Conservation (phyloP, 495 filamentous ascomycete genomes). For the Penicillium ochrochloron region DNA sequence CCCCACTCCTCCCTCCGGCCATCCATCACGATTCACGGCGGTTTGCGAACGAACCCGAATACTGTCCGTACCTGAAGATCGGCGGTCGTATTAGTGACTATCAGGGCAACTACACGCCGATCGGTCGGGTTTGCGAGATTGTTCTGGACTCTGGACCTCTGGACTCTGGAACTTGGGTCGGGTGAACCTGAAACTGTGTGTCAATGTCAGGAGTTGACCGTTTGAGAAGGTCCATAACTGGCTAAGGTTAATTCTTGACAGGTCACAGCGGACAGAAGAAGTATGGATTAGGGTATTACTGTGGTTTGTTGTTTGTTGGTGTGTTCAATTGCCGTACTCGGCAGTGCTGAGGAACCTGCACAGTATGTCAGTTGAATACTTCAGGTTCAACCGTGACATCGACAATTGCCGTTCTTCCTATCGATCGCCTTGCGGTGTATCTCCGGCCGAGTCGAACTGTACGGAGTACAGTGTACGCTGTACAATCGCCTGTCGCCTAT, state of each 20-base stretch:
- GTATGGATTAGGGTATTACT: background rate
- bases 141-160: background rate
- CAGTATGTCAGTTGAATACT: background rate
- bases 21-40: background rate
- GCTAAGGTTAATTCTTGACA: background rate
- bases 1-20: too few relatives aligned
- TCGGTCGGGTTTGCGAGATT: background rate
- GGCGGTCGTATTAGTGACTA: too few relatives aligned
- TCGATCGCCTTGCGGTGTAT: background rate
- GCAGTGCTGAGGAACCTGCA: background rate
- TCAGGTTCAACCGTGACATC: background rate
- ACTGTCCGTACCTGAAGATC: background rate
- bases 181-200: background rate
- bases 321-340: background rate
- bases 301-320: background rate
- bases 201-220: background rate
- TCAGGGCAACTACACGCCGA: background rate
- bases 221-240: conserved; percentile 19
- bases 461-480: too few relatives aligned
- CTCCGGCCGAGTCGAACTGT: background rate
- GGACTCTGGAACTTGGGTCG: background rate
- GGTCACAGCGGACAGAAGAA: background rate
- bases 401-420: background rate
- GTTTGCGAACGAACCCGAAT: background rate
- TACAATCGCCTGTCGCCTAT: background rate